These are phyloP conservation scores for Senna tora DNA, from an alignment of 306 rosid genomes.

Conservation along the genomic window DNA sequence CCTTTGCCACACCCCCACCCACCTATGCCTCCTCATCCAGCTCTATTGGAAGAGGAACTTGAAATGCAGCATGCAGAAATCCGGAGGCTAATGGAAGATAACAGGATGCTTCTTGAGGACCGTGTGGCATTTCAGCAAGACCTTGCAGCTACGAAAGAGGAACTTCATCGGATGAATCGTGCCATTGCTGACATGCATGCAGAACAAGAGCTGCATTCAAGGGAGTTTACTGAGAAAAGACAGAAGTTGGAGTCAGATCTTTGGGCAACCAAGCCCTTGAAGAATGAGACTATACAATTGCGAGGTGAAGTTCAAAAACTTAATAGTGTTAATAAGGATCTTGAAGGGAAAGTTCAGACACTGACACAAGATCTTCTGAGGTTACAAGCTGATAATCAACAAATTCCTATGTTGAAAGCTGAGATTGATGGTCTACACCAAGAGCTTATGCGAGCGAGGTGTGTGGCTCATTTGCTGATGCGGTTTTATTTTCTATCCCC, in stretches of 20 bases:
- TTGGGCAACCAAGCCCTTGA: constrained; percentile 68
- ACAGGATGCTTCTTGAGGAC: constrained; percentile 74
- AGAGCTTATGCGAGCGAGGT: constrained; percentile 85
- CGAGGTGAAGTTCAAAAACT: constrained; percentile 76
- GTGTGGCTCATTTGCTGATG: constrained; percentile 32
- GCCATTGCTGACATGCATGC: constrained; percentile 69
- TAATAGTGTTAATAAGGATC: constrained; percentile 65
- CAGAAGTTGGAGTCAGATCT: constrained; percentile 77
- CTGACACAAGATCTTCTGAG: constrained; percentile 63
- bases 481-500: constrained; percentile 32
- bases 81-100: constrained; percentile 64
- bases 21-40: constrained; percentile 64
- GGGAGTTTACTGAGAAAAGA: constrained; percentile 75
- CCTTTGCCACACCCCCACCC: constrained; percentile 62
- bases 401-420: constrained; percentile 62
- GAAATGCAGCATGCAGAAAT: constrained; percentile 71
- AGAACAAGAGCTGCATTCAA: constrained; percentile 61
- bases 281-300: constrained; percentile 71
- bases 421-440: constrained; percentile 80
- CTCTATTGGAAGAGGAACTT: constrained; percentile 78
- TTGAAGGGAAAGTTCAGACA: constrained; percentile 60
- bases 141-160: constrained; percentile 73
- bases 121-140: constrained; percentile 68
- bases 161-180: constrained; percentile 76
- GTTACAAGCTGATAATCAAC: constrained; percentile 73